Conservation (phyloP, 345 rosid species). For the Gossypium rotundifolium region DNA sequence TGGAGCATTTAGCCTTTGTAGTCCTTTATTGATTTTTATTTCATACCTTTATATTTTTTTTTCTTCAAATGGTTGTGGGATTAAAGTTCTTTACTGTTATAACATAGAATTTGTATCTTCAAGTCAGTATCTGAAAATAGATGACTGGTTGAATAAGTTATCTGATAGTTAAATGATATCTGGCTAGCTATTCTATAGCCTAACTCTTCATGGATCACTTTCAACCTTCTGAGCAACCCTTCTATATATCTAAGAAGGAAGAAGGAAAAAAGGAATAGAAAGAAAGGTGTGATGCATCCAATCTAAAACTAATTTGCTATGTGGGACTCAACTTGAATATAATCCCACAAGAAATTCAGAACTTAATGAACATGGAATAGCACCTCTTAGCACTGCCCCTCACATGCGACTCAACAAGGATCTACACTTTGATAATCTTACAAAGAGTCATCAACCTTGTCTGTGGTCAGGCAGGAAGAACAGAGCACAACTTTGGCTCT, state of each 20-base stretch:
- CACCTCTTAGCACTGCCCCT: background rate
- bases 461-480: background rate
- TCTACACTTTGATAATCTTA: background rate
- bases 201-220: background rate
- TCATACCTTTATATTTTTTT: background rate
- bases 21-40: background rate
- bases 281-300: background rate
- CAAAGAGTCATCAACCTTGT: background rate
- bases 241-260: background rate
- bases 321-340: background rate
- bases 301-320: background rate
- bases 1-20: background rate
- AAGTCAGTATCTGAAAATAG: background rate
- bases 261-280: background rate
- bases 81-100: background rate
- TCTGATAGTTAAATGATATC: background rate
- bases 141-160: background rate
- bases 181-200: background rate
- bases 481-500: background rate
- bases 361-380: background rate
- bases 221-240: background rate
- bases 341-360: background rate
- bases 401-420: background rate
- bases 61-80: background rate
- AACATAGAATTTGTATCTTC: background rate